Base-by-base conservation (phyloP, 768 basidiomycete species). In the Tulasnella sp. region DNA sequence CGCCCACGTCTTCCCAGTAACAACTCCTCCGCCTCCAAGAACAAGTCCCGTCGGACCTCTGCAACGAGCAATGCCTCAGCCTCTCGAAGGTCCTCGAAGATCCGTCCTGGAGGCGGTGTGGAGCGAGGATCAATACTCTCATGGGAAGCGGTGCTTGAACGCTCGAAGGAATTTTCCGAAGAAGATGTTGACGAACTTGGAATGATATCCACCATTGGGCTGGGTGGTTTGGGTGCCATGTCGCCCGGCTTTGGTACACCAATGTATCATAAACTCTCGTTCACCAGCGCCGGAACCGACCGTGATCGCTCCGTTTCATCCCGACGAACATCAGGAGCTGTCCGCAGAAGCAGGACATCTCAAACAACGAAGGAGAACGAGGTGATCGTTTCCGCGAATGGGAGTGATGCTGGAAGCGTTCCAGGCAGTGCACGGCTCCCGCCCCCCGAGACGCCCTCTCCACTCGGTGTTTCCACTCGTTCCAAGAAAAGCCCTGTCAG, bases 191-290 rank as follows among this genome's bases (percentile, higher is more conserved):
- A 77, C 18, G 76, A 71, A 14, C 40, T 77, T 27, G 76, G 46
- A 39, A 77, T 77, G 76, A 58, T 77, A 40, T 62, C 76, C 42
- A 58, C 39, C 19, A 62, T 77, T 39, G 76, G 40, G 18, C 56
- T 77, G 24, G 42, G 58, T 27, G 10, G 76, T 12, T 27, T 77
- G 9, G 56, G 76, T n/a, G 31, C 76, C 31, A 77, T 68, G 76
- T 77, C 76, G 10, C 76, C 76, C 24, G 68, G 76, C n/a, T 77
- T 77, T 18, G 76, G 76, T 31, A 77, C 76, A 36, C 76, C 76
- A 16, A 77, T 77, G 76, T 71, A 68, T 19, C 58, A 62, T 3
- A 62, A 38, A 62, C 48, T 71, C 16, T 62, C 76, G 12, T 75
- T 75, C 46, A 75, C 44, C 8, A 75, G 46, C 31, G 75, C 31